phyloP scores from a whole-genome alignment of 1,284 basidiomycete genomes.

The Xanthoconium separans region DNA sequence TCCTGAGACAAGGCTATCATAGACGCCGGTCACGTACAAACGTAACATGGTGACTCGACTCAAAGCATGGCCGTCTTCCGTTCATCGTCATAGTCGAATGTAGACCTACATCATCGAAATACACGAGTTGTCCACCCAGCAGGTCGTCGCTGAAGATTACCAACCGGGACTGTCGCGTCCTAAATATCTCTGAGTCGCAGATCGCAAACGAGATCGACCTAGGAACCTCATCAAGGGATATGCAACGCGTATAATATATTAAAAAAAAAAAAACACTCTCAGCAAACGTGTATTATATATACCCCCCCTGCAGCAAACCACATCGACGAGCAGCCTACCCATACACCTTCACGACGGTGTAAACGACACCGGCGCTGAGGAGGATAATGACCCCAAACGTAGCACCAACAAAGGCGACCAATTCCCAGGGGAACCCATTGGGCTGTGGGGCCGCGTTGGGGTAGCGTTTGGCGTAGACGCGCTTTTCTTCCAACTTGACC shows the following conservation, averaged over 20 bases:
- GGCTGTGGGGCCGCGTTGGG: slow-evolving; percentile 14
- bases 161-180: too few relatives aligned
- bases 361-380: slow-evolving; percentile 35
- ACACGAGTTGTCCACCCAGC: too few relatives aligned
- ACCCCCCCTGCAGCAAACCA: background rate
- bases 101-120: too few relatives aligned
- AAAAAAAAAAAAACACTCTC: too few relatives aligned
- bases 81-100: too few relatives aligned
- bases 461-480: slow-evolving; percentile 25
- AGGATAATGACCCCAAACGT: slow-evolving; percentile 41
- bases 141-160: too few relatives aligned
- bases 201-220: too few relatives aligned
- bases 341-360: slow-evolving; percentile 34
- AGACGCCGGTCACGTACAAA: too few relatives aligned
- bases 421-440: slow-evolving; percentile 32
- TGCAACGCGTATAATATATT: background rate
- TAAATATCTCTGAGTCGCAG: too few relatives aligned
- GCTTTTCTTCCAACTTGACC: slow-evolving; percentile 38
- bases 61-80: too few relatives aligned
- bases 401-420: slow-evolving; percentile 41
- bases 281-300: background rate
- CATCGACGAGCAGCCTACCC: slow-evolving; percentile 2
- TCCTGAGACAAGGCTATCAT: too few relatives aligned
- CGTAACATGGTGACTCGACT: too few relatives aligned
- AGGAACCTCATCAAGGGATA: background rate